Percentiles rank a stretch among this genome's conserved stretches.
Evolutionary conservation across 2,329 filamentous ascomycete species (phyloP).

Genomic region (Curvularia verruculosa): DNA sequence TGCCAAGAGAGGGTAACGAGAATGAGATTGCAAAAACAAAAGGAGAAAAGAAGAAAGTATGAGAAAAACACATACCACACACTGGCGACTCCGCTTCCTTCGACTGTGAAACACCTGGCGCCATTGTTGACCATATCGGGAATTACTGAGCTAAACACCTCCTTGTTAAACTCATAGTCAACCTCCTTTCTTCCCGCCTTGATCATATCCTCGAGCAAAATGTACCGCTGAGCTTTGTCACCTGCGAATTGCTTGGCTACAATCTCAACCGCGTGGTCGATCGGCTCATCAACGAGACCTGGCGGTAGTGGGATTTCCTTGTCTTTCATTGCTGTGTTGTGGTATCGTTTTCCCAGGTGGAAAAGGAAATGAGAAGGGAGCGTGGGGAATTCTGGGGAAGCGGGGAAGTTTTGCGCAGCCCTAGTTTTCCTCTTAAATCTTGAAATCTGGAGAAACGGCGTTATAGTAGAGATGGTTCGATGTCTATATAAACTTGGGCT

Average conservation of each 20-base stretch:
- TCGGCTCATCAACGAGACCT: conserved; percentile 7
- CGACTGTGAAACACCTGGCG: conserved; percentile 10
- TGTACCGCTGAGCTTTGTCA: conserved; percentile 12
- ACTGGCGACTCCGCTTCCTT: conserved; percentile 8
- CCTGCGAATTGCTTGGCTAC: conserved; percentile 9
- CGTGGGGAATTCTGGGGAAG: too few species aligned
- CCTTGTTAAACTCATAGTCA: conserved; percentile 1
- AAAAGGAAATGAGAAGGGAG: neutral
- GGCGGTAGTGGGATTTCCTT: conserved; percentile 5
- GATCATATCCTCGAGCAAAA: conserved; percentile 1
- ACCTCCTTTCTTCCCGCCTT: neutral
- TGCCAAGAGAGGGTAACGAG: neutral
- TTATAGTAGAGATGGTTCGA: neutral
- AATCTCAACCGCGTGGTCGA: conserved; percentile 13
- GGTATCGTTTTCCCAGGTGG: neutral
- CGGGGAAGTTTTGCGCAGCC: too few species aligned
- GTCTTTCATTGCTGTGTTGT: neutral
- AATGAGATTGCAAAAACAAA: neutral
- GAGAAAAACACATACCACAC: conserved; percentile 11
- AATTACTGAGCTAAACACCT: conserved; percentile 4
- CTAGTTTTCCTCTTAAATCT: too few species aligned
- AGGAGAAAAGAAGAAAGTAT: too few species aligned
- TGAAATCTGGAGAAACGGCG: neutral
- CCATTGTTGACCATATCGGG: conserved; percentile 1
- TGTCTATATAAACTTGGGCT: neutral